Base-by-base conservation (phyloP, 495 filamentous ascomycete genomes). In the Annulohypoxylon stygium region DNA sequence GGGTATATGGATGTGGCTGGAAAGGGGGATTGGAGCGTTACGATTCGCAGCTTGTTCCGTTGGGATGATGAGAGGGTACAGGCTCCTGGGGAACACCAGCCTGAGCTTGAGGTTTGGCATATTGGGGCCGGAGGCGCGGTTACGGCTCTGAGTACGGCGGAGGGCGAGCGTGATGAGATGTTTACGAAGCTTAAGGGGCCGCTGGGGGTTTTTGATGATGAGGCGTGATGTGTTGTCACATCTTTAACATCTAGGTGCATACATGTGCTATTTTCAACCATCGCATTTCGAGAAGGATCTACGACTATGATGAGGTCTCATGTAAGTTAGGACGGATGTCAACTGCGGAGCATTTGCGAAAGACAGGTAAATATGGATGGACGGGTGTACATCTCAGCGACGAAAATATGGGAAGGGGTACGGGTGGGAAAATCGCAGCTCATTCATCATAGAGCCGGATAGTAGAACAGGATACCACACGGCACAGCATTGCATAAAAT, bases 111-210 rank as follows among this genome's bases (percentile, higher is more conserved):
- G 71, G 83, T 85, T 2, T 97, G 95, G 95, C 88, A 86, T 37
- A 88, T 97, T 63, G 95, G 94, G 7, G 95, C 95, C 26, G 95
- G 95, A 0, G 95, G 95, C 11, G 95, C 95, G 4, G 88, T 98
- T 2, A 98, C 95, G 7, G 88, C 88, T 20, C 83, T 97, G 58
- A 97, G 93, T 76, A 90, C 88, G 2, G 83, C 89, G 1, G 85
- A 90, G 47, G 94, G 88, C 7, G 95, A 98, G 85, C 91, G 90
- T 85, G 92, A 96, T 59, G 96, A 98, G 84, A 97, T 98, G 95
- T 81, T 89, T 73, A 90, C 88, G 34, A 98, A 98, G 82, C 79
- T 96, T 50, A 84, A 84, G 59, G 90, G 90, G 5, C 90, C 93
- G 26, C 80, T 91, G 73, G 84, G 88, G 3, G 75, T 88, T 23